These are phyloP conservation scores for Carex cristatella DNA, from an alignment of 176 grass and related monocot genomes.

Conservation along the genomic window DNA sequence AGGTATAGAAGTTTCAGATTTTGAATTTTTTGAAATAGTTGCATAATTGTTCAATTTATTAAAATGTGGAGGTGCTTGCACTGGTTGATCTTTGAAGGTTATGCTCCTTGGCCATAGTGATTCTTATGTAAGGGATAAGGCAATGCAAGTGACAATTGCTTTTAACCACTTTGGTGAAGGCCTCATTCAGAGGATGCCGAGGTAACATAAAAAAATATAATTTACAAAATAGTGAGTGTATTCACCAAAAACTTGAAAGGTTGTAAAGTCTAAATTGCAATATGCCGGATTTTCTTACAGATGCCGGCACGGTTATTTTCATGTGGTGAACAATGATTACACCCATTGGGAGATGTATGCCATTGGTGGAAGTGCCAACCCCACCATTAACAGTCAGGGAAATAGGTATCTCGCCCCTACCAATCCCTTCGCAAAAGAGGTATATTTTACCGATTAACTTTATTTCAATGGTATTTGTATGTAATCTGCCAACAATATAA, in stretches of 20 bases:
- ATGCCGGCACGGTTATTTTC: slow-evolving; percentile 43
- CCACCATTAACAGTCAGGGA: slow-evolving; percentile 47
- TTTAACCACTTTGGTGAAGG: slow-evolving; percentile 91
- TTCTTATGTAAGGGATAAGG: slow-evolving; percentile 72
- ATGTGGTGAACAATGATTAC: slow-evolving; percentile 48
- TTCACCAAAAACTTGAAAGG: neutral
- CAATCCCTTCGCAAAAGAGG: slow-evolving; percentile 39
- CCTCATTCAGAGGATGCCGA: slow-evolving; percentile 42
- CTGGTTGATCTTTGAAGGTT: slow-evolving; percentile 41
- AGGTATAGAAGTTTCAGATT: slow-evolving; percentile 35
- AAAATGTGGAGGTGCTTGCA: neutral
- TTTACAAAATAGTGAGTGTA: neutral
- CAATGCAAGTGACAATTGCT: slow-evolving; percentile 85
- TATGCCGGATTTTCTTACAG: slow-evolving; percentile 4
- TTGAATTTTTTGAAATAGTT: neutral
- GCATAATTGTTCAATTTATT: neutral
- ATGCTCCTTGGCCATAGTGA: slow-evolving; percentile 85
- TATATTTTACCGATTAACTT: neutral
- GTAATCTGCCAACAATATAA: neutral
- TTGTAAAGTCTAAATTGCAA: neutral
- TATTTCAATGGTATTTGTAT: neutral
- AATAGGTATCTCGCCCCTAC: slow-evolving; percentile 35
- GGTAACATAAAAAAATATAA: slow-evolving; percentile 9
- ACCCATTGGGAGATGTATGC: slow-evolving; percentile 49
- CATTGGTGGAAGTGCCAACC: slow-evolving; percentile 36